Conservation (phyloP, 768 basidiomycete genomes). For the Termitomyces sp. region DNA sequence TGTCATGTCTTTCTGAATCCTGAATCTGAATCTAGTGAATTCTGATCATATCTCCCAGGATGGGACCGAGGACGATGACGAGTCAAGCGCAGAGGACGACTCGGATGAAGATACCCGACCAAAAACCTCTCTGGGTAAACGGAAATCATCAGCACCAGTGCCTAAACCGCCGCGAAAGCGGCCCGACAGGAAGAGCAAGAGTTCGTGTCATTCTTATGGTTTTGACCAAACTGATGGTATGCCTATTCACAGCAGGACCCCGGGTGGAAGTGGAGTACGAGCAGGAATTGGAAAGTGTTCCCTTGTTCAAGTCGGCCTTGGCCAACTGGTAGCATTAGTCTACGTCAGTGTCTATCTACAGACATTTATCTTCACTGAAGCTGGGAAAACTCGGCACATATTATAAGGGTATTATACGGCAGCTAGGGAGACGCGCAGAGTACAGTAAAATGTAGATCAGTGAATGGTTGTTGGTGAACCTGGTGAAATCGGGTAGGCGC, state of each 20-base stretch:
- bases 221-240: neutral
- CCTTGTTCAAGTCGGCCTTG: slow-evolving; percentile 44
- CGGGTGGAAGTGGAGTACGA: slow-evolving; percentile 97
- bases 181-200: slow-evolving; percentile 55
- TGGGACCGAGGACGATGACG: slow-evolving; percentile 20
- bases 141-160: slow-evolving; percentile 45
- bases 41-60: slow-evolving; percentile 18
- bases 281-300: slow-evolving; percentile 74
- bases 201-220: slow-evolving; percentile 30
- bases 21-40: neutral
- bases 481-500: neutral
- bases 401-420: slow-evolving; percentile 7
- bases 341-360: neutral
- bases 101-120: slow-evolving; percentile 29
- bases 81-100: slow-evolving; percentile 34
- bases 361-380: neutral
- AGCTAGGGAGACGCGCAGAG: neutral
- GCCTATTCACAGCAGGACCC: slow-evolving; percentile 49
- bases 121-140: slow-evolving; percentile 56
- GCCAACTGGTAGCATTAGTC: slow-evolving; percentile 43
- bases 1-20: slow-evolving; percentile 9
- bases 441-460: neutral
- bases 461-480: neutral
- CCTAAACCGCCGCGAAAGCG: slow-evolving; percentile 43
- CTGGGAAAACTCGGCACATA: neutral